A percentile compares a stretch with the other conserved stretches of the same genome.
phyloP scores from a whole-genome alignment of 768 basidiomycete genomes.

The Boletus reticulatus region DNA sequence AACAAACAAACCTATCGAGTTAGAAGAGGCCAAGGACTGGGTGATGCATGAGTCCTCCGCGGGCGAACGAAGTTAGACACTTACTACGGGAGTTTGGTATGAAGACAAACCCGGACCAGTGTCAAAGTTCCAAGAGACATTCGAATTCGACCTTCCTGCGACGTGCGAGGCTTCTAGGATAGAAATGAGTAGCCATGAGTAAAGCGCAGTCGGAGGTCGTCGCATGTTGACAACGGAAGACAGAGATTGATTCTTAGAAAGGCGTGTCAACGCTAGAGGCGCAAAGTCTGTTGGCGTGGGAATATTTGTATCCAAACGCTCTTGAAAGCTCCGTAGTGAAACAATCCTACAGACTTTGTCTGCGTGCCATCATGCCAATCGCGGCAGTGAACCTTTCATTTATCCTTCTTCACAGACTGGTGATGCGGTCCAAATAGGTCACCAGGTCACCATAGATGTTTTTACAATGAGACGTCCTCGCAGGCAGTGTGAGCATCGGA shows the following conservation, averaged over 20 bases:
- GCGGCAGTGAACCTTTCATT: not conserved
- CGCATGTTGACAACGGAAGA: slow-evolving; percentile 16
- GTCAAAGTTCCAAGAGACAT: slow-evolving; percentile 16
- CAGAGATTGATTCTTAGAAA: not conserved
- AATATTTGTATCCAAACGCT: no score
- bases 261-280: not conserved
- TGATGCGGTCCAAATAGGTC: not conserved
- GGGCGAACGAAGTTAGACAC: slow-evolving; percentile 1
- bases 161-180: slow-evolving; percentile 3
- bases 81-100: slow-evolving; percentile 28
- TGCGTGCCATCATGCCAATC: not conserved
- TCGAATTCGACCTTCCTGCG: slow-evolving; percentile 5
- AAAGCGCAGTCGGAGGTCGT: slow-evolving; percentile 17
- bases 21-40: slow-evolving; percentile 22
- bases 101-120: slow-evolving; percentile 16
- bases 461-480: not conserved
- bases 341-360: not conserved
- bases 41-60: slow-evolving; percentile 10
- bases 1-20: slow-evolving; percentile 12
- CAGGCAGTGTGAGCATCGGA: slow-evolving; percentile 4
- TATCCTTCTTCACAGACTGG: not conserved
- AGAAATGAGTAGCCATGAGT: slow-evolving; percentile 14
- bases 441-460: not conserved
- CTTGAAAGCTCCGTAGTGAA: no score
- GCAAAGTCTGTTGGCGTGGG: slow-evolving; percentile 9